phyloP scores from a whole-genome alignment of 306 rosid species.

The Albizia julibrissin region DNA sequence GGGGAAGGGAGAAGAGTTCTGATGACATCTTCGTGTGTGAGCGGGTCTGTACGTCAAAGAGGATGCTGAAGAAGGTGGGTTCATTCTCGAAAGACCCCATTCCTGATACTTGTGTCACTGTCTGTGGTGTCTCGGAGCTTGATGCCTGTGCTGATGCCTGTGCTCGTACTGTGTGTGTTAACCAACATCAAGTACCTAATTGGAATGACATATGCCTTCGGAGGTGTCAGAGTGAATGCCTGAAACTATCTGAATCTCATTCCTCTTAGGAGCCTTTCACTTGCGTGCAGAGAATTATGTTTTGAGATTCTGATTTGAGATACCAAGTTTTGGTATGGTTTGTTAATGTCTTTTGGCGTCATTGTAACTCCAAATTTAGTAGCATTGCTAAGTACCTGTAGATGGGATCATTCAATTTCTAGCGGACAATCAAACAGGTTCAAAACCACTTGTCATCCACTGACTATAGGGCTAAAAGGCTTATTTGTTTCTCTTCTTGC shows the following conservation, averaged over 20 bases:
- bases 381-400: background rate
- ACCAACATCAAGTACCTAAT: conserved; percentile 92
- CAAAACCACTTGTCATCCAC: background rate
- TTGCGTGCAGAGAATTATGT: background rate
- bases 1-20: conserved; percentile 89
- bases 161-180: conserved; percentile 88
- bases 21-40: conserved; percentile 92
- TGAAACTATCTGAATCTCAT: conserved; percentile 68
- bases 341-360: background rate
- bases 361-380: background rate
- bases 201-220: conserved; percentile 90
- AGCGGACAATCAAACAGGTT: background rate
- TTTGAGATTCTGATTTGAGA: background rate
- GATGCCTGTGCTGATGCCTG: conserved; percentile 97
- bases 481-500: background rate
- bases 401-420: background rate
- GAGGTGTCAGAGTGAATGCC: conserved; percentile 96
- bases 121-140: conserved; percentile 87
- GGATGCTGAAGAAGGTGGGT: conserved; percentile 91
- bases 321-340: background rate
- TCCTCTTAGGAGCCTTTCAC: conserved; percentile 46
- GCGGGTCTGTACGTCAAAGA: conserved; percentile 89
- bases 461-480: background rate
- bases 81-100: conserved; percentile 93
- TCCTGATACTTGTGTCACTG: conserved; percentile 94